phyloP scores from a whole-genome alignment of 75 land plant species.

The Pinus tabuliformis region DNA sequence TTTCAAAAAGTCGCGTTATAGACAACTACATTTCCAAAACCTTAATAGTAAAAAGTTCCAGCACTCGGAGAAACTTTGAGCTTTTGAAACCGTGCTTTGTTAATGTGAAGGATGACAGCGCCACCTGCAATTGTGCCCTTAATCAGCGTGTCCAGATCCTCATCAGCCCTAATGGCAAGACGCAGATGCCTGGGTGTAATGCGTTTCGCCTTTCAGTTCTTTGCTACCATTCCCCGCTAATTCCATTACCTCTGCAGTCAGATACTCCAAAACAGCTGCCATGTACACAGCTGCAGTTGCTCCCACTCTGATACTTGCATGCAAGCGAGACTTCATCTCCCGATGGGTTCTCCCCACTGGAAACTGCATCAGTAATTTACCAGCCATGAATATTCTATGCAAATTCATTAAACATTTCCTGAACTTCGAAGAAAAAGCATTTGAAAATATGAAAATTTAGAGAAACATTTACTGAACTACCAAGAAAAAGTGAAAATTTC shows the following conservation, averaged over 20 bases:
- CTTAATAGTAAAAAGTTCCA: no score
- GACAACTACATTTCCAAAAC: no score
- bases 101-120: constrained; percentile 38
- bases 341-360: constrained; percentile 72
- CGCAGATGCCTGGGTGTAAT: constrained; percentile 65
- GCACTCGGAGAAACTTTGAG: no score
- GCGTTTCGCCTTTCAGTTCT: constrained; percentile 54
- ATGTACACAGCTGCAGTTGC: constrained; percentile 75
- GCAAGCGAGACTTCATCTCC: constrained; percentile 42
- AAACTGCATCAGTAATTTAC: constrained; percentile 30
- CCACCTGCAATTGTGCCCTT: constrained; percentile 43
- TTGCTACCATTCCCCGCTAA: constrained; percentile 67
- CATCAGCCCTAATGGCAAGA: constrained; percentile 37
- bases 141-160: constrained; percentile 34
- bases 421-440: no score
- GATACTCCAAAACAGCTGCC: constrained; percentile 27
- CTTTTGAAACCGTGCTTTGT: constrained; percentile 7
- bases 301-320: constrained; percentile 59
- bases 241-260: no score
- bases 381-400: no score
- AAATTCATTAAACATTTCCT: no score
- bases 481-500: no score
- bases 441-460: no score
- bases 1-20: no score
- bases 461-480: no score